Evolutionary conservation across 2,329 filamentous ascomycete genomes (phyloP).

Genomic region (Neoscytalidium dimidiatum): DNA sequence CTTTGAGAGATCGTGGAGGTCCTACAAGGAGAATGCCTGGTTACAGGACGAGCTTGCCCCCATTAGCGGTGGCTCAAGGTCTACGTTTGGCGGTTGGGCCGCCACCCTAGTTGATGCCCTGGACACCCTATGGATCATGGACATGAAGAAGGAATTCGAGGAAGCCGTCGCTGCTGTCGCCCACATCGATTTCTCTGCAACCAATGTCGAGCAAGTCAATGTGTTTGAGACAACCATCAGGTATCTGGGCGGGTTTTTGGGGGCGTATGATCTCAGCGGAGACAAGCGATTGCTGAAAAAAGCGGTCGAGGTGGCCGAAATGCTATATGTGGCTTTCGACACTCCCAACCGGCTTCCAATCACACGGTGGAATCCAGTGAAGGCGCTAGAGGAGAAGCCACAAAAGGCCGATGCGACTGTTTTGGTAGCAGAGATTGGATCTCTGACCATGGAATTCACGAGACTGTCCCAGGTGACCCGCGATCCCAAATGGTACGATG

Average conservation of each 20-base stretch:
- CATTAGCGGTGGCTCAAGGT: slow-evolving; percentile 41
- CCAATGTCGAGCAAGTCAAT: slow-evolving; percentile 43
- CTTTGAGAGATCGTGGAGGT: slow-evolving; percentile 47
- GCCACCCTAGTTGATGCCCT: slow-evolving; percentile 49
- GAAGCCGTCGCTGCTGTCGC: slow-evolving; percentile 47
- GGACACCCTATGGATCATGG: slow-evolving; percentile 52
- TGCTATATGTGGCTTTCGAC: slow-evolving; percentile 82
- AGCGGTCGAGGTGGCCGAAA: slow-evolving; percentile 75
- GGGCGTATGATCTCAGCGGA: slow-evolving; percentile 83
- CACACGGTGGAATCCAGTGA: slow-evolving; percentile 46
- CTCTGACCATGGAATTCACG: slow-evolving; percentile 51
- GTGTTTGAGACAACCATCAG: slow-evolving; percentile 63
- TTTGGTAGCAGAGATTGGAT: slow-evolving; percentile 50
- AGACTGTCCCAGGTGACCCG: slow-evolving; percentile 48
- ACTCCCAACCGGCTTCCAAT: slow-evolving; percentile 91
- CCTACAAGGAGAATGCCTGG: slow-evolving; percentile 49
- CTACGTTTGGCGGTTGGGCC: slow-evolving; percentile 51
- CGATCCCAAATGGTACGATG: slow-evolving; percentile 50
- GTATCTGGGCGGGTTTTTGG: slow-evolving; percentile 82
- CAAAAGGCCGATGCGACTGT: slow-evolving; percentile 44
- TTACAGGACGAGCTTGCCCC: slow-evolving; percentile 51
- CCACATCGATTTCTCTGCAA: slow-evolving; percentile 45
- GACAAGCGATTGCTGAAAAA: slow-evolving; percentile 74
- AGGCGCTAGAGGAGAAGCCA: slow-evolving; percentile 37
- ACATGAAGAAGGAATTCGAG: slow-evolving; percentile 48